phyloP scores from a whole-genome alignment of 352 stramenopile species.

The Phytophthora fragariaefolia region DNA sequence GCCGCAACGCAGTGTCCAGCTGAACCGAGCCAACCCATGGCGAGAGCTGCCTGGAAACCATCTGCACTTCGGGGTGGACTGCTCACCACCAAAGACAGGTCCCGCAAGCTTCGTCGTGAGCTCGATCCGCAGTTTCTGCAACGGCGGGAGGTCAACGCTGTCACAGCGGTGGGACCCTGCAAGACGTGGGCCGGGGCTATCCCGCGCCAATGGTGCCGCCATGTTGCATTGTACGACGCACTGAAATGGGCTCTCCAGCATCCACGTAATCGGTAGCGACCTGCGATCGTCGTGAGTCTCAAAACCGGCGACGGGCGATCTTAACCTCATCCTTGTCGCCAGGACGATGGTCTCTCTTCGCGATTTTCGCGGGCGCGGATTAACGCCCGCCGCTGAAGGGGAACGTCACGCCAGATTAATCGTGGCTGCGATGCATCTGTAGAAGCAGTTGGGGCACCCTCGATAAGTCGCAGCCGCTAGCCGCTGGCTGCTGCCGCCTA shows the following conservation, averaged over 20 bases:
- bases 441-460: slow-evolving; percentile 31
- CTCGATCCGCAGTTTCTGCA: slow-evolving; percentile 10
- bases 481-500: too few relatives aligned
- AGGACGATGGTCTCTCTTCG: not conserved
- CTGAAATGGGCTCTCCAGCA: slow-evolving; percentile 18
- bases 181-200: slow-evolving; percentile 23
- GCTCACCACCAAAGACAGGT: slow-evolving; percentile 5
- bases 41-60: slow-evolving; percentile 35
- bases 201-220: not conserved
- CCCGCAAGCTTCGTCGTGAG: slow-evolving; percentile 22
- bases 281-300: too few relatives aligned
- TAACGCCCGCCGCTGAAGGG: slow-evolving; percentile 10
- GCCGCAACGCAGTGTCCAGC: slow-evolving; percentile 24
- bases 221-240: slow-evolving; percentile 2
- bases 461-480: not conserved
- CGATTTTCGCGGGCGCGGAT: slow-evolving; percentile 12
- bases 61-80: slow-evolving; percentile 10
- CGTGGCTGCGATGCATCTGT: slow-evolving; percentile 6
- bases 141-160: slow-evolving; percentile 5
- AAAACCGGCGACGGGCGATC: too few relatives aligned
- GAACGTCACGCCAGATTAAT: slow-evolving; percentile 15
- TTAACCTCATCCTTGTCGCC: too few relatives aligned
- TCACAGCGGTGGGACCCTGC: slow-evolving; percentile 16
- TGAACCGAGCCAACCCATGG: slow-evolving; percentile 11
- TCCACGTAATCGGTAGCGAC: slow-evolving; percentile 18